Percentiles rank a stretch among this genome's conserved stretches.
Conservation (phyloP, 345 rosid genomes). For the Sisymbrium irio region DNA sequence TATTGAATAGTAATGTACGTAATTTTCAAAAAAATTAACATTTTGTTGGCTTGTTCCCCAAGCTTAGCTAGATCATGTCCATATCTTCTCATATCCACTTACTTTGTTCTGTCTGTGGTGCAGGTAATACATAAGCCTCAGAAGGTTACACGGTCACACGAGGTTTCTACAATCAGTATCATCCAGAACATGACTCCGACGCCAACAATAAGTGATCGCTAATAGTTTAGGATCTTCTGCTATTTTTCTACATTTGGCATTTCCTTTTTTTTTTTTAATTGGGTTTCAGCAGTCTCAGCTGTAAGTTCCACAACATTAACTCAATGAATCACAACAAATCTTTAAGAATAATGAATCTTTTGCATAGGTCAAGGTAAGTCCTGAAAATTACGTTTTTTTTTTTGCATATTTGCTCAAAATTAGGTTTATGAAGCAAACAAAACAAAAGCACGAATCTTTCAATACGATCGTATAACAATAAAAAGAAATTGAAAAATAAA, state of each 20-base stretch:
- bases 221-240: not conserved
- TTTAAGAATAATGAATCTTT: too few relatives aligned
- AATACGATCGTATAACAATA: too few relatives aligned
- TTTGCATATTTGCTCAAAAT: too few relatives aligned
- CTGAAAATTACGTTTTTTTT: too few relatives aligned
- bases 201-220: not conserved
- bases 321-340: too few relatives aligned
- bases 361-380: not conserved
- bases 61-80: not conserved
- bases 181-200: constrained; percentile 26
- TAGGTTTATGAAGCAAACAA: too few relatives aligned
- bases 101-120: constrained; percentile 2
- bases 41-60: not conserved
- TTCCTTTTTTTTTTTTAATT: not conserved
- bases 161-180: constrained; percentile 13
- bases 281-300: too few relatives aligned
- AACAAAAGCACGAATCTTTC: not conserved
- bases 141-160: constrained; percentile 21
- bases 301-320: too few relatives aligned
- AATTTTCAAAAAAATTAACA: too few relatives aligned
- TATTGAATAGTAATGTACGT: constrained; percentile 49
- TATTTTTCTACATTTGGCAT: not conserved
- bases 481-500: too few relatives aligned
- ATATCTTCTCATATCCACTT: not conserved
- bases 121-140: constrained; percentile 34